Evolutionary conservation across 2,329 filamentous ascomycete genomes (phyloP).

Genomic region (Aspergillus pseudoviridinutans): DNA sequence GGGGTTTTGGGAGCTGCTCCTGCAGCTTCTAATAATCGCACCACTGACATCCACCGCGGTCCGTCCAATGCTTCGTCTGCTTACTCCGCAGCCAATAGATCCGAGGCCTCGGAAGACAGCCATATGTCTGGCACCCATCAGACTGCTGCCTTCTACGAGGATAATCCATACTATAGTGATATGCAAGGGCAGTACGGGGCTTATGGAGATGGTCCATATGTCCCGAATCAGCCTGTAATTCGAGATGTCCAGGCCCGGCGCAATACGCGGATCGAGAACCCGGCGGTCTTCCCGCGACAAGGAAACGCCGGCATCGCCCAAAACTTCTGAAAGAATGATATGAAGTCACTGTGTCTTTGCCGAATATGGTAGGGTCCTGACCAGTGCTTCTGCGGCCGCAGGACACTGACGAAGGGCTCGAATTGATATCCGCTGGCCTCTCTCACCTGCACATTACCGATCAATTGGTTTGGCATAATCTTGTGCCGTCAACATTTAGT

Average conservation of each 20-base stretch:
- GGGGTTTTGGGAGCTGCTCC: conserved; percentile 71
- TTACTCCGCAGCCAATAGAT: conserved; percentile 78
- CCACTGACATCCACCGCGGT: conserved; percentile 73
- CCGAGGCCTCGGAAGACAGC: conserved; percentile 58
- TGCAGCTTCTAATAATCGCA: conserved; percentile 60
- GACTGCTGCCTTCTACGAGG: conserved; percentile 50
- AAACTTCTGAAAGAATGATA: conserved; percentile 66
- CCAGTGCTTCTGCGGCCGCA: neutral
- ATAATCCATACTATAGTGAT: conserved; percentile 54
- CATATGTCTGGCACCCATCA: conserved; percentile 45
- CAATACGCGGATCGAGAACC: conserved; percentile 92
- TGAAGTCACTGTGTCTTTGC: neutral
- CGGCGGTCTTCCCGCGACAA: conserved; percentile 83
- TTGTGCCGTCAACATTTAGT: neutral
- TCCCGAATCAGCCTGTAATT: conserved; percentile 69
- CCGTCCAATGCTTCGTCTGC: conserved; percentile 94
- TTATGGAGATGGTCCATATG: conserved; percentile 54
- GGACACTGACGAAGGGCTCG: neutral
- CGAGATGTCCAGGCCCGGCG: conserved; percentile 86
- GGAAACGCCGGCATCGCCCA: conserved; percentile 89
- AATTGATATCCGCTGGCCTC: neutral
- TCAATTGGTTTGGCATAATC: neutral
- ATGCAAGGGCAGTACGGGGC: conserved; percentile 44
- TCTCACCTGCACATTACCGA: neutral
- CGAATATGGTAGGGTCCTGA: neutral